Evolutionary conservation across 306 rosid species (phyloP), one percentile per base, ranked within the genome.

Genomic region (Alnus glutinosa): DNA sequence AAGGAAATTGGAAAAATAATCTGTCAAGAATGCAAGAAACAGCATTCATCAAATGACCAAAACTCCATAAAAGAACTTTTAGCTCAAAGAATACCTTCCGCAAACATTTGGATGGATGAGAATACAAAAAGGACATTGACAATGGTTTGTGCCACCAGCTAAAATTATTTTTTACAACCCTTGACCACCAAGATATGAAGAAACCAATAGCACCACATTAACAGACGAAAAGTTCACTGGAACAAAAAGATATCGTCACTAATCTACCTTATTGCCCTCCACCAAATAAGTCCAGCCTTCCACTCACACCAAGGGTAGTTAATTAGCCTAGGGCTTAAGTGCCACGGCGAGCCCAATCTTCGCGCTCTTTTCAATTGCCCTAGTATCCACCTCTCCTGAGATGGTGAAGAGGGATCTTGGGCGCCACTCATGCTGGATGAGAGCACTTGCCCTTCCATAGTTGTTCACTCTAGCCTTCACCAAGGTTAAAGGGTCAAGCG

Each of bases 381-480:
- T 81, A 0, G 98, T 88, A 80, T 95, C 97, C 34, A 92, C 98
- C 88, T 91, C 98, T 39, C 97, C 96, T 9, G 95, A 91, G 36
- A 95, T 83, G 52, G 97, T 92, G 87, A 95, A 79, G 30, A 93
- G 85, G 39, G 94, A 88, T 76, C 81, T 91, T 32, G 96, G 97
- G 70, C 81, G 93, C 98, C 92, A 92, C 80, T 91, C 96, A 46
- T 95, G 97, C 93, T 91, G 95, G 84, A 95, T 83, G 71, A 92
- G 85, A 79, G 96, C 98, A 71, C 89, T 91, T 36, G 97, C 91
- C 88, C 70, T 78, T 15, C 98, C 98, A 8, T 77, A 87, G 85
- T 89, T 95, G 90, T 95, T 90, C 87, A 95, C 93, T 28, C 98
- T 88, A 37, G 91, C 97, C 89, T 92, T 95, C 84, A 95, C 87